Conservation (phyloP, 2,329 filamentous ascomycete genomes). For the Talaromyces sp. region DNA sequence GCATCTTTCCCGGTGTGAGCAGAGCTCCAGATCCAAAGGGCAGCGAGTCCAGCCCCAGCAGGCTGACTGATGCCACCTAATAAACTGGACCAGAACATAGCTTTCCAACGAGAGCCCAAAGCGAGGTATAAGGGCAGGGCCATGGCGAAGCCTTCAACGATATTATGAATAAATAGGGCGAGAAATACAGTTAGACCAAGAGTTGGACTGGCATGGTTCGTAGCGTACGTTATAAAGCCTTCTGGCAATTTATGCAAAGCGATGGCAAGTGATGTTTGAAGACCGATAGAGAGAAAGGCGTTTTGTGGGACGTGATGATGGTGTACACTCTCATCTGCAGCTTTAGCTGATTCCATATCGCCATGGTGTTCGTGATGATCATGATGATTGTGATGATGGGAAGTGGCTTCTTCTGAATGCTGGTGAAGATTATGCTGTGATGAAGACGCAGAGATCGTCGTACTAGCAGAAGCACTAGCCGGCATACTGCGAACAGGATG, state of each 20-base stretch:
- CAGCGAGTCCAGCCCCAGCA: constrained; percentile 79
- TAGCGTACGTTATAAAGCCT: constrained; percentile 87
- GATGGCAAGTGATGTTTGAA: constrained; percentile 94
- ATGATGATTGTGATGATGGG: neutral
- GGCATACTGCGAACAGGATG: constrained; percentile 1
- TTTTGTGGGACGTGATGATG: constrained; percentile 96
- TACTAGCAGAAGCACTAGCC: neutral
- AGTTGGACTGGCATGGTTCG: constrained; percentile 89
- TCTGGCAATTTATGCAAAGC: constrained; percentile 94
- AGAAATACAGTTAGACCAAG: constrained; percentile 92
- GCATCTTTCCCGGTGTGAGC: constrained; percentile 43
- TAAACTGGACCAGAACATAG: constrained; percentile 81
- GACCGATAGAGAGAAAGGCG: constrained; percentile 89
- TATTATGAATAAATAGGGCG: constrained; percentile 96
- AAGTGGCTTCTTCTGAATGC: neutral
- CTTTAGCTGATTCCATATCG: constrained; percentile 24
- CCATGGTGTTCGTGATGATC: neutral
- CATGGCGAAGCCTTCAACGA: constrained; percentile 95
- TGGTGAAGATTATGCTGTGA: neutral
- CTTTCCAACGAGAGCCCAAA: constrained; percentile 74
- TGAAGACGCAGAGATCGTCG: constrained; percentile 1
- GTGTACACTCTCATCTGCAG: constrained; percentile 55
- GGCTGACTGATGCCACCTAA: constrained; percentile 88
- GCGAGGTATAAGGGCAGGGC: constrained; percentile 91
- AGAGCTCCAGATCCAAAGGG: constrained; percentile 79